These are phyloP conservation scores for Aureobasidium zeae DNA, from an alignment of 2,329 filamentous ascomycete species.

Conservation along the genomic window DNA sequence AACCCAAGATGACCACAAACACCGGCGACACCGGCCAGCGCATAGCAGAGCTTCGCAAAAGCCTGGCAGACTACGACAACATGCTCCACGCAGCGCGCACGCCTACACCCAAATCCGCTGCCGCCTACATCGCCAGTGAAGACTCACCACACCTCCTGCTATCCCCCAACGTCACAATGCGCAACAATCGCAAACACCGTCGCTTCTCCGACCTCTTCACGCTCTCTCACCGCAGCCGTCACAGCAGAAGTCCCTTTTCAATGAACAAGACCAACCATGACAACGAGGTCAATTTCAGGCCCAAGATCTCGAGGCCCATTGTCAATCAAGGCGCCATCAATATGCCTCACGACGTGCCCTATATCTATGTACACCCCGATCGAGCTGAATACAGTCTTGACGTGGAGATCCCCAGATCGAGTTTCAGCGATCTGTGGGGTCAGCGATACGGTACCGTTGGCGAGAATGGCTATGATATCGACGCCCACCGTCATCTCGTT, in stretches of 20 bases:
- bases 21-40: neutral
- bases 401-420: conserved; percentile 7
- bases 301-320: conserved; percentile 6
- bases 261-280: neutral
- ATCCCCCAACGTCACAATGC: conserved; percentile 1
- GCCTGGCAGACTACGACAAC: neutral
- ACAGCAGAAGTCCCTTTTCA: neutral
- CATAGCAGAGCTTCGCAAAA: conserved; percentile 2
- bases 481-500: no score
- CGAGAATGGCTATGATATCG: neutral
- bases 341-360: neutral
- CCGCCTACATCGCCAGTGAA: neutral
- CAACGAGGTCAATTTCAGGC: neutral
- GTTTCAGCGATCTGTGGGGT: conserved; percentile 14
- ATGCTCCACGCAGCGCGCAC: neutral
- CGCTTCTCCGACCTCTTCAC: neutral
- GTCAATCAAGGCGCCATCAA: conserved; percentile 1
- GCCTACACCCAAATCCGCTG: neutral
- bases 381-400: conserved; percentile 1
- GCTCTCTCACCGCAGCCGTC: neutral
- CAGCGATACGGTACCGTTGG: conserved; percentile 5
- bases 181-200: neutral
- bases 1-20: neutral
- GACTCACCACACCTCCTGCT: conserved; percentile 2
- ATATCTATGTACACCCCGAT: conserved; percentile 7